phyloP scores from a whole-genome alignment of 164 flowering plant genomes.

The Magnolia kwangsiensis region DNA sequence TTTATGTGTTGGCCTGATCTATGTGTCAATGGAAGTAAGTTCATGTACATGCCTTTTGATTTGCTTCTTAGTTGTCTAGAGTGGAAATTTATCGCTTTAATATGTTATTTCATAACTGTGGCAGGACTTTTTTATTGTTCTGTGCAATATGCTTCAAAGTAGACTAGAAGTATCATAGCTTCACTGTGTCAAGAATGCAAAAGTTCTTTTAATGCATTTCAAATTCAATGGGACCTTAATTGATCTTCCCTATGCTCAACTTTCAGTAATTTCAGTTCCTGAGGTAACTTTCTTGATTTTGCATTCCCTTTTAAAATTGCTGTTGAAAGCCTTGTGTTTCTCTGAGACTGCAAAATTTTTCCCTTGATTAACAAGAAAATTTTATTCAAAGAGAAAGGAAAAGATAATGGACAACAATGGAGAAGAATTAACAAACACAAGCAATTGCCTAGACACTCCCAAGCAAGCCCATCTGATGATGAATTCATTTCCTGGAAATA shows the following conservation, averaged over 20 bases:
- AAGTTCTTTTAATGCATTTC: conserved; percentile 57
- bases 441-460: neutral
- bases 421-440: neutral
- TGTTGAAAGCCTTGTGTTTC: neutral
- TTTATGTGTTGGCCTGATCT: conserved; percentile 54
- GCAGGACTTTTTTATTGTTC: conserved; percentile 50
- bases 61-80: neutral
- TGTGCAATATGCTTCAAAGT: conserved; percentile 47
- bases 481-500: no score
- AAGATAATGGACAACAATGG: neutral
- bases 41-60: neutral
- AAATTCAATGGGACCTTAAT: conserved; percentile 50
- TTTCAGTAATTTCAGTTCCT: conserved; percentile 39
- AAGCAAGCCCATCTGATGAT: neutral
- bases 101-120: neutral
- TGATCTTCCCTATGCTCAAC: conserved; percentile 56
- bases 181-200: conserved; percentile 56
- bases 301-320: neutral
- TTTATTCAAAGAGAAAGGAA: neutral
- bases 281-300: conserved; percentile 25
- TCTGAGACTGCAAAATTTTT: neutral
- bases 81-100: neutral
- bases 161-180: conserved; percentile 45
- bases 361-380: neutral
- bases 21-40: conserved; percentile 48